These are phyloP conservation scores for Kokia cookei DNA, from an alignment of 441 rosid genomes.

Conservation along the genomic window DNA sequence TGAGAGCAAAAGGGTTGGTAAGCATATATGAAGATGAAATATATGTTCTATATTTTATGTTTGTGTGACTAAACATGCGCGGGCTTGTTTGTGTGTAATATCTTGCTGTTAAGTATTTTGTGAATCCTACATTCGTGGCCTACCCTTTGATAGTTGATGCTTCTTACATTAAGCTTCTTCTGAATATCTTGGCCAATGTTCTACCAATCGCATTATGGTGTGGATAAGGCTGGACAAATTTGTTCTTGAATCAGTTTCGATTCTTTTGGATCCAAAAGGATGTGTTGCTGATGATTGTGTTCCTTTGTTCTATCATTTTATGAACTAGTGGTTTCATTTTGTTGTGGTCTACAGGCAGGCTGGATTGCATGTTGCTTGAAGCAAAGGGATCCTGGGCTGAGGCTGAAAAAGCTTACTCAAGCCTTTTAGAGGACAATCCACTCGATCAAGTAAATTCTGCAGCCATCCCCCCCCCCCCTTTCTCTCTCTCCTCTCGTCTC, in stretches of 20 bases:
- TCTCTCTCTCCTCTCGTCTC: background rate
- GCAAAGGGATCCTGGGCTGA: constrained; percentile 90
- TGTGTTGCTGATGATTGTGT: background rate
- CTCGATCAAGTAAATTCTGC: constrained; percentile 68
- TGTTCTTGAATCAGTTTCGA: background rate
- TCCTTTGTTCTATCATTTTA: background rate
- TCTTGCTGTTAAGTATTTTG: background rate
- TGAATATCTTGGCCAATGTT: background rate
- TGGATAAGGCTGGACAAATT: background rate
- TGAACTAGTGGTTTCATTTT: constrained; percentile 4
- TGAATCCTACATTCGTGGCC: background rate
- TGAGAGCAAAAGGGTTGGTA: constrained; percentile 96
- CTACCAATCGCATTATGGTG: background rate
- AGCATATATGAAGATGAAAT: constrained; percentile 24
- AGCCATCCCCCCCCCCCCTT: background rate
- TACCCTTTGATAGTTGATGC: background rate
- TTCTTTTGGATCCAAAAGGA: constrained; percentile 2
- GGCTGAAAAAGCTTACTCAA: constrained; percentile 85
- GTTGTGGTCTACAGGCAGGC: constrained; percentile 51
- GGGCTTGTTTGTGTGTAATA: background rate
- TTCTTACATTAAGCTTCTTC: background rate
- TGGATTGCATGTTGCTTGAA: constrained; percentile 84
- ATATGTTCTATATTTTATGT: background rate
- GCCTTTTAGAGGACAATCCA: constrained; percentile 83
- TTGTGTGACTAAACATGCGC: background rate